Conservation (phyloP, 306 rosid genomes). For the Dryas drummondii region DNA sequence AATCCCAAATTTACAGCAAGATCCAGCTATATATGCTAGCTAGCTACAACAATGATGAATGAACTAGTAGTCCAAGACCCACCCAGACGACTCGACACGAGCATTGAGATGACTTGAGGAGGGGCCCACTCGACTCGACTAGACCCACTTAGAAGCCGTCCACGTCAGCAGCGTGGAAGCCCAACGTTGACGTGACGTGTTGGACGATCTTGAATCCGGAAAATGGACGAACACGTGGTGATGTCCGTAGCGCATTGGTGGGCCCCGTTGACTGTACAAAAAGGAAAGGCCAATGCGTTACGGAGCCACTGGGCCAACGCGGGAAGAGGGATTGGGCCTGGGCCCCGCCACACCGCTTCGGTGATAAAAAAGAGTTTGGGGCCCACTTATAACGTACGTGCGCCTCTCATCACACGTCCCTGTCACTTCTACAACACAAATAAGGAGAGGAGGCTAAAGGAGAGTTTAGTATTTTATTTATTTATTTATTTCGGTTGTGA, state of each 20-base stretch:
- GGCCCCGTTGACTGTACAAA: constrained; percentile 15
- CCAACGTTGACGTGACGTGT: constrained; percentile 32
- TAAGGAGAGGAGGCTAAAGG: background rate
- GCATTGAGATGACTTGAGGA: background rate
- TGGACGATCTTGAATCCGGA: constrained; percentile 8
- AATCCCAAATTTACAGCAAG: constrained; percentile 14
- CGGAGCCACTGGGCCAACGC: constrained; percentile 47
- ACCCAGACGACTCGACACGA: background rate
- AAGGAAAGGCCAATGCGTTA: background rate
- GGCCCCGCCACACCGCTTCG: constrained; percentile 12
- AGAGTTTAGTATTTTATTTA: background rate
- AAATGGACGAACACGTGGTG: constrained; percentile 38
- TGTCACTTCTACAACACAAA: constrained; percentile 6
- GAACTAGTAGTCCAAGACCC: background rate
- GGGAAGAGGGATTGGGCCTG: constrained; percentile 35
- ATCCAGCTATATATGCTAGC: constrained; percentile 9
- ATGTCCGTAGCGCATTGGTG: background rate
- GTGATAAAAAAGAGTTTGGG: background rate
- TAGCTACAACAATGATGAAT: background rate
- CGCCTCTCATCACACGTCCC: constrained; percentile 41
- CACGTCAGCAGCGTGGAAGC: constrained; percentile 27
- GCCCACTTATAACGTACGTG: constrained; percentile 46
- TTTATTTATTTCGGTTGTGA: background rate
- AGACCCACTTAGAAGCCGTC: constrained; percentile 1
- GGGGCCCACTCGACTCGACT: background rate